A percentile compares a stretch with the other conserved stretches of the same genome.
These are phyloP conservation scores for Oenanthe javanica DNA, from an alignment of 140 eudicot genomes.

Conservation along the genomic window DNA sequence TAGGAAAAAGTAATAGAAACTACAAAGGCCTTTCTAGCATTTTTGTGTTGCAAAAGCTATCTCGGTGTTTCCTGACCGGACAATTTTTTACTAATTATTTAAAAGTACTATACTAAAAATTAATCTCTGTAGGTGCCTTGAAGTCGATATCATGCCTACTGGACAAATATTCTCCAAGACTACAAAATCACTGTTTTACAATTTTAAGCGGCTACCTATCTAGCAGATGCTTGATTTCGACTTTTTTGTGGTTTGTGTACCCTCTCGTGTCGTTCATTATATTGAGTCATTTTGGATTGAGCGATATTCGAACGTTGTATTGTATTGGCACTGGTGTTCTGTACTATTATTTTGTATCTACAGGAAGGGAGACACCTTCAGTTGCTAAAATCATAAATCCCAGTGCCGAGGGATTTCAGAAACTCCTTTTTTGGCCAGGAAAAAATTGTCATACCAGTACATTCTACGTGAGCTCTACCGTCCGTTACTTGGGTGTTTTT, in stretches of 20 bases:
- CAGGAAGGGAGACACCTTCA: constrained; percentile 98
- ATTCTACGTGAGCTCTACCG: constrained; percentile 55
- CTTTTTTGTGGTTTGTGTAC: constrained; percentile 77
- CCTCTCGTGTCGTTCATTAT: not conserved
- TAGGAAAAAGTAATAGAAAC: not conserved
- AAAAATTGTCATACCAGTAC: constrained; percentile 92
- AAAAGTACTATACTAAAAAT: constrained; percentile 13
- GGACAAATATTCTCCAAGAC: constrained; percentile 93
- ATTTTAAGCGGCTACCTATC: constrained; percentile 85
- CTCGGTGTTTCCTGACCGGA: not conserved
- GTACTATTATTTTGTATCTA: not conserved
- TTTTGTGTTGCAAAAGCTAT: not conserved
- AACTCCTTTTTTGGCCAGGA: constrained; percentile 92
- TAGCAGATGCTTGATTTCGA: constrained; percentile 99
- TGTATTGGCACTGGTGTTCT: not conserved
- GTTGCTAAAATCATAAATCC: constrained; percentile 97
- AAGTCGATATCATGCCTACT: constrained; percentile 65
- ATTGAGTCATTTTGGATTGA: not conserved
- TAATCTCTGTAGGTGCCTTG: constrained; percentile 24
- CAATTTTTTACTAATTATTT: not conserved
- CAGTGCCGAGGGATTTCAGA: constrained; percentile 96
- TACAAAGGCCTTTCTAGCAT: not conserved
- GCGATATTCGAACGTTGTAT: not conserved
- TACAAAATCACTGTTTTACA: constrained; percentile 89
- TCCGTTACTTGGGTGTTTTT: not conserved